Evolutionary conservation across 73 alveolate genomes (phyloP).

Genomic region (Effrenium voratum): DNA sequence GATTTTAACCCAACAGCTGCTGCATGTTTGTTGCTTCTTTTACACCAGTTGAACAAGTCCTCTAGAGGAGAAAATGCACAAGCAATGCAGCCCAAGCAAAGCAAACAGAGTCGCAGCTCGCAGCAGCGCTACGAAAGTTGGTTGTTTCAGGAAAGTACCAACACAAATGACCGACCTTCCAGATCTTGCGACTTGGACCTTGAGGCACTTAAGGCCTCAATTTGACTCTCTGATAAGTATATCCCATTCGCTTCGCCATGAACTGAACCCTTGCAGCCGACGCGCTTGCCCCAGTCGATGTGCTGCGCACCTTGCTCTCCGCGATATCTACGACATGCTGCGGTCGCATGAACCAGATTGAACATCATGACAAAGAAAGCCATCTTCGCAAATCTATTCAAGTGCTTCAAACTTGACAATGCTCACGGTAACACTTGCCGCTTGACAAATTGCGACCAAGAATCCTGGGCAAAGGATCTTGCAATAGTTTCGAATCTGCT

Average conservation of each 20-base stretch:
- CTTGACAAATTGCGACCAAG: background rate
- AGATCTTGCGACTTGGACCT: too few species aligned
- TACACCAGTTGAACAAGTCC: background rate
- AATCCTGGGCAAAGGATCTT: conserved; percentile 72
- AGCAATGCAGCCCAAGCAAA: conserved; percentile 11
- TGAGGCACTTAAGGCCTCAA: background rate
- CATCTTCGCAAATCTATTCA: too few species aligned
- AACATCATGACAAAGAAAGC: background rate
- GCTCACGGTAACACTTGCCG: background rate
- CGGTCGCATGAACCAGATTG: background rate
- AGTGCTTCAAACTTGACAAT: too few species aligned
- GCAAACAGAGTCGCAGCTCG: too few species aligned
- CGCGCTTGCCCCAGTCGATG: conserved; percentile 89
- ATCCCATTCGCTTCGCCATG: background rate
- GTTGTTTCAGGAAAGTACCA: too few species aligned
- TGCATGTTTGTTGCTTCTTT: background rate
- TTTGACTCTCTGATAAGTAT: background rate
- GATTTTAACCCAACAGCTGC: background rate
- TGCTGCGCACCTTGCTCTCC: conserved; percentile 51
- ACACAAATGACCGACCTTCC: too few species aligned
- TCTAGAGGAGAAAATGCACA: background rate
- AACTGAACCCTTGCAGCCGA: background rate
- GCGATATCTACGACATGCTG: background rate
- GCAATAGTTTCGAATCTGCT: conserved; percentile 82
- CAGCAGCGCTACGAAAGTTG: too few species aligned